phyloP scores from a whole-genome alignment of 1,284 basidiomycete species.

The Porphyrellus sp. region DNA sequence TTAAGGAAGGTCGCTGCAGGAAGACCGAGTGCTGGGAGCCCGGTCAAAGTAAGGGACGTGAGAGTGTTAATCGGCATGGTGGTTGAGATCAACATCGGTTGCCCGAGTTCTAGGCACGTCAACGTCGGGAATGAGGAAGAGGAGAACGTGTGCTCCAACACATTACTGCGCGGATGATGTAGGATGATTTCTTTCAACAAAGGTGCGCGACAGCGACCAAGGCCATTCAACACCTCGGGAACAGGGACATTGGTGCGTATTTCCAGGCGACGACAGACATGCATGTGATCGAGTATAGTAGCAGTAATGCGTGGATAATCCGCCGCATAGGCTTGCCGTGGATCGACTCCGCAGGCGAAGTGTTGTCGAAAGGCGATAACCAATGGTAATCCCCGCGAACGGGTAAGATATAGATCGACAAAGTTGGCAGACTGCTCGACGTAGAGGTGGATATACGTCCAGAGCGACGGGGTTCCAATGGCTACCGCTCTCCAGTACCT shows the following conservation, averaged over 20 bases:
- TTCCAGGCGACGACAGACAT: constrained; percentile 27
- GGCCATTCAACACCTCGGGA: constrained; percentile 26
- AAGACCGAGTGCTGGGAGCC: constrained; percentile 25
- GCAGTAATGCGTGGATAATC: constrained; percentile 25
- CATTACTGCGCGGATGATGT: constrained; percentile 21
- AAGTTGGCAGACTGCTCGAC: constrained; percentile 29
- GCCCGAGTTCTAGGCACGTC: constrained; percentile 24
- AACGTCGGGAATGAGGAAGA: constrained; percentile 26
- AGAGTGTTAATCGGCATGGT: constrained; percentile 19
- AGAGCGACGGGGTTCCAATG: constrained; percentile 22
- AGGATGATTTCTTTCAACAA: constrained; percentile 26
- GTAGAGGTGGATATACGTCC: constrained; percentile 27
- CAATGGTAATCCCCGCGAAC: constrained; percentile 29
- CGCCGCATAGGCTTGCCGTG: constrained; percentile 12
- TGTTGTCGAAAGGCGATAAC: constrained; percentile 26
- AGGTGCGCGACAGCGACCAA: constrained; percentile 24
- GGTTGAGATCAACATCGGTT: constrained; percentile 17
- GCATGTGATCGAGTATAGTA: constrained; percentile 29
- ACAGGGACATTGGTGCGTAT: constrained; percentile 27
- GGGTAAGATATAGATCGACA: constrained; percentile 28
- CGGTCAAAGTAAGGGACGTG: constrained; percentile 27
- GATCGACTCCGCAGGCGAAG: constrained; percentile 20
- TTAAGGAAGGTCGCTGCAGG: constrained; percentile 21
- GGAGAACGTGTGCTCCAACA: constrained; percentile 17
- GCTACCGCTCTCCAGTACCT: constrained; percentile 30